Percentiles rank a stretch among this genome's conserved stretches.
Evolutionary conservation across 75 land plant genomes (phyloP).

Genomic region (Cryptomeria japonica): DNA sequence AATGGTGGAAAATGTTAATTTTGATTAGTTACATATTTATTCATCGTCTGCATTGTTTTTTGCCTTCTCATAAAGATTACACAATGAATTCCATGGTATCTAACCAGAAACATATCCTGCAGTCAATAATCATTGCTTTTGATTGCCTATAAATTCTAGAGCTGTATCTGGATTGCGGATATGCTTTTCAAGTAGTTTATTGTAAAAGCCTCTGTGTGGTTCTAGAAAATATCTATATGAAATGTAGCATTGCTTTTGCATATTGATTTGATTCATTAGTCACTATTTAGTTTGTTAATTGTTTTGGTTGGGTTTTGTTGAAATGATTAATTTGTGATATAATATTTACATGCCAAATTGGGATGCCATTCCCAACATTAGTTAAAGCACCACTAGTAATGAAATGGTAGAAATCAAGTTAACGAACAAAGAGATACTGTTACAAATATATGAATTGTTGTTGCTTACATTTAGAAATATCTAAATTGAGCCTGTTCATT

Average conservation of each 20-base stretch:
- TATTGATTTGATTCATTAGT: background rate
- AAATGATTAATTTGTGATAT: background rate
- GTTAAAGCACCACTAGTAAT: background rate
- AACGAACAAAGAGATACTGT: background rate
- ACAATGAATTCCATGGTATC: background rate
- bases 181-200: background rate
- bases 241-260: background rate
- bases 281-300: background rate
- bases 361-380: background rate
- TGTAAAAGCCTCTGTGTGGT: background rate
- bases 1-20: background rate
- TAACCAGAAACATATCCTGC: background rate
- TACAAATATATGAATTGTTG: background rate
- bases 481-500: background rate
- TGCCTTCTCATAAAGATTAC: background rate
- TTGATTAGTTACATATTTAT: background rate
- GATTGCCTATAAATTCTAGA: background rate
- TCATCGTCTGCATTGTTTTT: background rate
- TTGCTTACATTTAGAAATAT: background rate
- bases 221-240: too few relatives aligned
- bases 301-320: background rate
- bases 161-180: background rate
- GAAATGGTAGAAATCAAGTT: constrained; percentile 1
- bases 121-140: background rate
- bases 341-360: background rate